Conservation (phyloP, 768 basidiomycete species). For the Lactarius hatsudake region DNA sequence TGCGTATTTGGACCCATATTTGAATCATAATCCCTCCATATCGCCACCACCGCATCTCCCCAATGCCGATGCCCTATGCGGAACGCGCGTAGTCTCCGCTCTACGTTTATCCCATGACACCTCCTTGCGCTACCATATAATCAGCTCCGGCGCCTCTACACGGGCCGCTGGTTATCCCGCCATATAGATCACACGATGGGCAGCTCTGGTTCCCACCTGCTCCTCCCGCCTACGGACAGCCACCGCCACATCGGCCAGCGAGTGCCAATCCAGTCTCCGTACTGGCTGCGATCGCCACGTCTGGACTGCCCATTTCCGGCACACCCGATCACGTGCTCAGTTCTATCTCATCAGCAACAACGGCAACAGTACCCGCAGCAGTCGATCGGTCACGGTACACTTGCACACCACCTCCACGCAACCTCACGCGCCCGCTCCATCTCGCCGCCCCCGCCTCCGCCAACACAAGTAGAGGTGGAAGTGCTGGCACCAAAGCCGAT, state of each 20-base stretch:
- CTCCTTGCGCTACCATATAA: constrained; percentile 18
- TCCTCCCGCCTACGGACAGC: constrained; percentile 30
- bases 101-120: constrained; percentile 36
- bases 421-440: constrained; percentile 58
- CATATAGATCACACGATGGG: constrained; percentile 33
- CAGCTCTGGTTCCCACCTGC: constrained; percentile 33
- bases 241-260: constrained; percentile 43
- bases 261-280: constrained; percentile 44
- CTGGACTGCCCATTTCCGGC: constrained; percentile 37
- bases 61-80: constrained; percentile 26
- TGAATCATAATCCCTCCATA: constrained; percentile 24
- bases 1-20: background rate
- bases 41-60: constrained; percentile 27
- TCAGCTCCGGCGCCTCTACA: constrained; percentile 44
- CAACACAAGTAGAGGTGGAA: constrained; percentile 26
- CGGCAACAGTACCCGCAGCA: too few relatives aligned
- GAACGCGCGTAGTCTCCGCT: constrained; percentile 32
- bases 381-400: constrained; percentile 60
- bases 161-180: constrained; percentile 1
- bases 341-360: constrained; percentile 30
- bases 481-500: constrained; percentile 65
- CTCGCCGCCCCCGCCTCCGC: constrained; percentile 41
- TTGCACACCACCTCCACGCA: constrained; percentile 55
- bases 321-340: constrained; percentile 31
- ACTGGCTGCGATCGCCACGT: constrained; percentile 32